Evolutionary conservation across 2,329 filamentous ascomycete species (phyloP).

Genomic region (Xylaria arbuscula): DNA sequence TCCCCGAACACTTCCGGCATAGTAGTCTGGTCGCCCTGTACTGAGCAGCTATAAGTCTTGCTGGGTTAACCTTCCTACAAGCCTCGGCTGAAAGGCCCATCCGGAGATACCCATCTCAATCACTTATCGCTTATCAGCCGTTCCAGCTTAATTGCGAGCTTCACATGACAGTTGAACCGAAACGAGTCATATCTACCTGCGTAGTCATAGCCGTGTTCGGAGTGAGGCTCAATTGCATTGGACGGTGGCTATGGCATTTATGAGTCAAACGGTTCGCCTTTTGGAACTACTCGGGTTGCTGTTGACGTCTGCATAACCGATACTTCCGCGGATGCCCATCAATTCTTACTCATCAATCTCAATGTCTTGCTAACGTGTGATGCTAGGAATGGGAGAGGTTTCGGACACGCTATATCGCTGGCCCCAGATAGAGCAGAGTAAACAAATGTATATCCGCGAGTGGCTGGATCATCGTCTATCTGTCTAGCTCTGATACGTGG

Average conservation of each 20-base stretch:
- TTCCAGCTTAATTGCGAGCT: background rate
- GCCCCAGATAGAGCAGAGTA: background rate
- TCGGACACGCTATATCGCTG: background rate
- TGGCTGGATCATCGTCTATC: background rate
- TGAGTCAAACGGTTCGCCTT: constrained; percentile 15
- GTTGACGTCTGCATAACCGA: background rate
- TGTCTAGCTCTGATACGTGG: constrained; percentile 10
- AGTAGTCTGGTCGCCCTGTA: background rate
- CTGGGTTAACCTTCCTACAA: background rate
- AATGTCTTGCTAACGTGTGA: background rate
- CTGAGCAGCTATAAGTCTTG: background rate
- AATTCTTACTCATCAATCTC: background rate
- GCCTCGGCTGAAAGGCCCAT: constrained; percentile 32
- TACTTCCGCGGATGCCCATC: background rate
- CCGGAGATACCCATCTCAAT: background rate
- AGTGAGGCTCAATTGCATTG: background rate
- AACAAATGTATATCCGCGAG: background rate
- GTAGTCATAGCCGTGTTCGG: constrained; percentile 20
- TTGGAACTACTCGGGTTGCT: background rate
- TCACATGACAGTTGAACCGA: constrained; percentile 17
- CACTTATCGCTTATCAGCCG: constrained; percentile 17
- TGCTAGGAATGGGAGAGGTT: background rate
- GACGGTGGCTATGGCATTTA: background rate
- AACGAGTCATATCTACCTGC: constrained; percentile 24
- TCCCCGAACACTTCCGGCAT: constrained; percentile 16